Percentiles rank a stretch among this genome's conserved stretches.
Conservation (phyloP, 108 stramenopile genomes). For the Pinguiococcus pyrenoidosus region DNA sequence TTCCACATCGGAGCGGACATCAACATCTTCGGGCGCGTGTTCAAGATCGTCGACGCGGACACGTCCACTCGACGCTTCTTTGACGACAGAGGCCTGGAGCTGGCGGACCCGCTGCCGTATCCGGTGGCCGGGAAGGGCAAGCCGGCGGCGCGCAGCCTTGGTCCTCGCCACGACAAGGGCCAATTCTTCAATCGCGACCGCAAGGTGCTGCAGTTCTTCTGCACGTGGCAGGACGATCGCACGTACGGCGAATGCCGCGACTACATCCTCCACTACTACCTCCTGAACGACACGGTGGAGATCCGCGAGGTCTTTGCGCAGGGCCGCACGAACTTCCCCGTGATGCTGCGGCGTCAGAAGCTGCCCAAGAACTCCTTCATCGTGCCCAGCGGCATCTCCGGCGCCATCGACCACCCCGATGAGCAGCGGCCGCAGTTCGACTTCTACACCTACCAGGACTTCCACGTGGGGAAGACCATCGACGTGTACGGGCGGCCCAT, state of each 20-base stretch:
- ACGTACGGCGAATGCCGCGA: constrained; percentile 31
- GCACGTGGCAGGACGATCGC: constrained; percentile 37
- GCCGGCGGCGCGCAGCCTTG: background rate
- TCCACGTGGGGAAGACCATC: constrained; percentile 7
- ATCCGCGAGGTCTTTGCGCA: constrained; percentile 32
- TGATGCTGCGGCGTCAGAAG: constrained; percentile 18
- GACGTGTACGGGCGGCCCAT: constrained; percentile 22
- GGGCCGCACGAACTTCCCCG: constrained; percentile 18
- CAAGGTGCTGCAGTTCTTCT: constrained; percentile 33
- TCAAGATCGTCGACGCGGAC: constrained; percentile 41
- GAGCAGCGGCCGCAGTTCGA: background rate
- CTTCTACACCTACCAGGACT: background rate
- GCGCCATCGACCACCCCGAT: constrained; percentile 4
- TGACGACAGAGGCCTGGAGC: constrained; percentile 6
- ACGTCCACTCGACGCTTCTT: constrained; percentile 15
- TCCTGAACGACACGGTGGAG: constrained; percentile 36
- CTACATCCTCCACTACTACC: constrained; percentile 36
- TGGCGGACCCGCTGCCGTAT: constrained; percentile 5
- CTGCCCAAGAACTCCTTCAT: constrained; percentile 22
- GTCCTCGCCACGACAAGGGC: background rate
- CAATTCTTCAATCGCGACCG: constrained; percentile 21
- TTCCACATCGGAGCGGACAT: constrained; percentile 33
- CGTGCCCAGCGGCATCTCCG: constrained; percentile 12
- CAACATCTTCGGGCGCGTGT: constrained; percentile 16
- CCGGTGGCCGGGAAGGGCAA: background rate